A percentile compares a stretch with the other conserved stretches of the same genome.
Evolutionary conservation across 1,284 basidiomycete genomes (phyloP).

Genomic region (Ceratobasidium sp.): DNA sequence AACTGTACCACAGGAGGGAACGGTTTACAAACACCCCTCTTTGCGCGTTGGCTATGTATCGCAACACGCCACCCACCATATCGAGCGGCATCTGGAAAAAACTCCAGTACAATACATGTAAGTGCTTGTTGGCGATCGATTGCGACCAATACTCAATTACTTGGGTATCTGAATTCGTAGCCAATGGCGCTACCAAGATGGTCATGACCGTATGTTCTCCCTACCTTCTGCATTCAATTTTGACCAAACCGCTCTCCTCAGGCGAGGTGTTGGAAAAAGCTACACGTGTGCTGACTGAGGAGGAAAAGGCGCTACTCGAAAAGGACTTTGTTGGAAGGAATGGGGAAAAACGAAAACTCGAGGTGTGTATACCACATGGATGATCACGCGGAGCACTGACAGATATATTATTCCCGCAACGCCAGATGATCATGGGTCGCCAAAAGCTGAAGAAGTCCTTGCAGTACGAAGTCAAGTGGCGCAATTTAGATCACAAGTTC

Average conservation of each 20-base stretch:
- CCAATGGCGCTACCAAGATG: conserved; percentile 99
- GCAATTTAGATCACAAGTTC: conserved; percentile 90
- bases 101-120: conserved; percentile 93
- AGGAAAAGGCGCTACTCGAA: conserved; percentile 87
- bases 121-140: conserved; percentile 43
- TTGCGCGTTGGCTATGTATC: conserved; percentile 98
- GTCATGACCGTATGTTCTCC: conserved; percentile 86
- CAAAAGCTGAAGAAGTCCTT: conserved; percentile 98
- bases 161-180: conserved; percentile 50
- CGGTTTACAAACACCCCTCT: conserved; percentile 96
- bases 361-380: conserved; percentile 64
- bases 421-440: conserved; percentile 89
- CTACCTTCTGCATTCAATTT: too few relatives aligned
- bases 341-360: conserved; percentile 92
- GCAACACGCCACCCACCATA: conserved; percentile 97
- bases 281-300: conserved; percentile 90
- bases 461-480: conserved; percentile 98
- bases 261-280: conserved; percentile 93
- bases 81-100: conserved; percentile 94
- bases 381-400: conserved; percentile 13
- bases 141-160: too few relatives aligned
- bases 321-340: conserved; percentile 93
- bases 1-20: conserved; percentile 91
- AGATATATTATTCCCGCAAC: conserved; percentile 31
- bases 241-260: conserved; percentile 53